A percentile compares a stretch with the other conserved stretches of the same genome.
Conservation (phyloP, 2,329 filamentous ascomycete genomes). For the Monosporascus sp. region DNA sequence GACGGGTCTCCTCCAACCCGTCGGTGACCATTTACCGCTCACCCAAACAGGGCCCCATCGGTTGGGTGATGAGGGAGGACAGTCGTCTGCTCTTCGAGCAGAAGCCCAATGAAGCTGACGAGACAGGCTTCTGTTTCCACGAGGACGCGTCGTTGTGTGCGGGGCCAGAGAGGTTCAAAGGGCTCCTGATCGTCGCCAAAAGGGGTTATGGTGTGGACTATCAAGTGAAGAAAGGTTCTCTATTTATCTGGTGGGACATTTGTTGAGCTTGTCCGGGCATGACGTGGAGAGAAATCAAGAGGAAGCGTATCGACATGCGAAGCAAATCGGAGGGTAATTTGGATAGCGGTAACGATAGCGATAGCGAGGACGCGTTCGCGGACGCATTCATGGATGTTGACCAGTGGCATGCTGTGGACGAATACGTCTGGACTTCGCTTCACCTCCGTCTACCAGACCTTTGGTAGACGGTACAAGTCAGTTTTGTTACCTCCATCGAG, state of each 20-base stretch:
- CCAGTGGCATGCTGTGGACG: background rate
- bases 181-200: background rate
- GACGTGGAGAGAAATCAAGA: background rate
- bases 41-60: background rate
- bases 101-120: background rate
- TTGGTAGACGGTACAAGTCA: background rate
- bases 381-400: background rate
- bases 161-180: background rate
- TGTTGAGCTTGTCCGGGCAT: background rate
- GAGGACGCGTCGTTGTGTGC: background rate
- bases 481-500: background rate
- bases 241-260: background rate
- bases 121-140: background rate
- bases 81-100: background rate
- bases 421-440: background rate
- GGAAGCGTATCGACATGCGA: background rate
- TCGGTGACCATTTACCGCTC: background rate
- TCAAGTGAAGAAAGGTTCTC: background rate
- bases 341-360: background rate
- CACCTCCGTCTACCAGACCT: background rate
- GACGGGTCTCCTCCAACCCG: background rate
- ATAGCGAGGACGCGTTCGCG: background rate
- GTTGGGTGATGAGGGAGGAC: background rate
- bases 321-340: background rate
- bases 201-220: background rate